Evolutionary conservation across 441 rosid species (phyloP), one percentile per base, ranked within the genome.

Genomic region (Omphalea diandra): DNA sequence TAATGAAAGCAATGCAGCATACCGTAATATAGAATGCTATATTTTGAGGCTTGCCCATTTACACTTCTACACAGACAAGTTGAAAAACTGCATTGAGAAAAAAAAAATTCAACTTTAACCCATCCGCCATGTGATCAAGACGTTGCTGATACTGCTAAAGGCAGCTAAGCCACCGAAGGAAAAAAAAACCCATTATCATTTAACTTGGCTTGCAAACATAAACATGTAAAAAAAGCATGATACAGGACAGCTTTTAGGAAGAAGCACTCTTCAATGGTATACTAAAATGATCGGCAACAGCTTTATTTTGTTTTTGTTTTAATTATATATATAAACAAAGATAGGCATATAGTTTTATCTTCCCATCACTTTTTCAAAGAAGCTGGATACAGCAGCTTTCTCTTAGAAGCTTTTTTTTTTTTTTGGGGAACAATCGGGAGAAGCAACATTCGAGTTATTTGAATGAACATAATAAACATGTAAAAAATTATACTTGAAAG

Each of bases 21-120:
- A 86, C 47, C 72, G 93, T 83, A 80, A 90, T 82, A 73, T 82
- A 90, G 64, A 89, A 65, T 5, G 83, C 87, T 72, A 84, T 58
- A 26, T 68, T 66, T 69, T 72, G 76, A 60, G 85, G 63, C 72
- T 83, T 82, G 26, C 72, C 84, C 98, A 93, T 93, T 61, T 40
- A 15, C 7, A 11, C 3, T 54, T 10, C 2, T 47, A 0, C 3
- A n/a, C 33, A 10, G 26, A 14, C 44, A 57, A 59, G 6, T 35
- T 18, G 26, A n/a, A 9, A 9, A 35, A n/a, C 1, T 35, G n/a
- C 11, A 8, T 10, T 36, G n/a, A 27, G 35, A 55, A 55, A 29
- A 27, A 27, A 20, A 55, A 55, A 29, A 27, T 26, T 27, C 20
- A 55, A n/a, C 14, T n/a, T n/a, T 52, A 22, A 20, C 15, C 2